phyloP scores from a whole-genome alignment of 2,329 filamentous ascomycete species.

The Aspergillus aculeatus region DNA sequence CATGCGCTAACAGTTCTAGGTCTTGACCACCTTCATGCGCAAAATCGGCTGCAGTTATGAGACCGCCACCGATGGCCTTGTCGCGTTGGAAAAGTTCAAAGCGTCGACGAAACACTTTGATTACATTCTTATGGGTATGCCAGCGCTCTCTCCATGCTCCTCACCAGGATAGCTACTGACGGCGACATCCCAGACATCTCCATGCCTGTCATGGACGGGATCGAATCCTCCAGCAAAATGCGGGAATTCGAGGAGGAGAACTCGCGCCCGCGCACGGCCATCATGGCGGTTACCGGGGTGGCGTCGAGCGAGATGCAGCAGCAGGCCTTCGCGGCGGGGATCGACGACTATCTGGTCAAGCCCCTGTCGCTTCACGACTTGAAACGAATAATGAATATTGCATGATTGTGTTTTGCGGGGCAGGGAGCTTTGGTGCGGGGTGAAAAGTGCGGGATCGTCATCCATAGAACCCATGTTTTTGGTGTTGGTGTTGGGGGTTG shows the following conservation, averaged over 20 bases:
- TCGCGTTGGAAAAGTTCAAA: slow-evolving; percentile 39
- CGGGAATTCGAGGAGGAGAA: slow-evolving; percentile 35
- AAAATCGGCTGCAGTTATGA: slow-evolving; percentile 39
- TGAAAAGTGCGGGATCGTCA: not conserved
- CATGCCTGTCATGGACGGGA: slow-evolving; percentile 47
- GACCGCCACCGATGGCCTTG: slow-evolving; percentile 40
- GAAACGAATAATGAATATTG: slow-evolving; percentile 30
- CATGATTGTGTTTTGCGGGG: slow-evolving; percentile 12
- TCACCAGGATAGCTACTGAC: too few relatives aligned
- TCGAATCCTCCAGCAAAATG: slow-evolving; percentile 44
- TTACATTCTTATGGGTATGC: slow-evolving; percentile 36
- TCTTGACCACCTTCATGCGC: slow-evolving; percentile 39
- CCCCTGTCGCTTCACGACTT: slow-evolving; percentile 32
- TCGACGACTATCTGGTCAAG: slow-evolving; percentile 34
- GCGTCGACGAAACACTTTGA: slow-evolving; percentile 31
- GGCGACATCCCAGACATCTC: slow-evolving; percentile 35
- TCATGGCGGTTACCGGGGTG: slow-evolving; percentile 35
- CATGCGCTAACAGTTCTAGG: slow-evolving; percentile 13
- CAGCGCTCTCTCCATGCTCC: not conserved
- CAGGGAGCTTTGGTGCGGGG: not conserved
- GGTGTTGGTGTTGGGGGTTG: too few relatives aligned
- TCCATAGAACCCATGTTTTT: too few relatives aligned
- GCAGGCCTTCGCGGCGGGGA: slow-evolving; percentile 29
- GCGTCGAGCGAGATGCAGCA: slow-evolving; percentile 34
- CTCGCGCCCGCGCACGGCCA: slow-evolving; percentile 20